Conservation (phyloP, 345 rosid genomes). For the Raphanus sativus region DNA sequence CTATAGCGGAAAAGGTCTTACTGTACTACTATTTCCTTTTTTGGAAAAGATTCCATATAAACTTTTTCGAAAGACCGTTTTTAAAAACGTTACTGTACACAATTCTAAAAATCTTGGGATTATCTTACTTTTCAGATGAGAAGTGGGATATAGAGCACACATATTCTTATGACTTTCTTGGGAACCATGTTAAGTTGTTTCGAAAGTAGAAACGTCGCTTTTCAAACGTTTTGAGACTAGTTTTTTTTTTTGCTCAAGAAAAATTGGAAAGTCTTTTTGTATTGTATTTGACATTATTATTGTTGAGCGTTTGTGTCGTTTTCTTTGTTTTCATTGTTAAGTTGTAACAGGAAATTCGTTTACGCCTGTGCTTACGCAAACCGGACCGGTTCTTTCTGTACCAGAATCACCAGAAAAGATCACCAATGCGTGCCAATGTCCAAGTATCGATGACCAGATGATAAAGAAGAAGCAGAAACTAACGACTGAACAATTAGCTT, state of each 20-base stretch:
- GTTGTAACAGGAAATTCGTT: background rate
- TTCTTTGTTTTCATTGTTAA: background rate
- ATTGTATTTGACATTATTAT: background rate
- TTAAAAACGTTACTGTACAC: background rate
- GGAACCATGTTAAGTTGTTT: background rate
- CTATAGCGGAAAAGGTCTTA: background rate
- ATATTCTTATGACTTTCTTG: background rate
- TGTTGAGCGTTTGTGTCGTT: background rate
- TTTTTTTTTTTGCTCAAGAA: background rate
- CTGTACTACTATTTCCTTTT: background rate
- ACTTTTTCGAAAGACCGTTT: background rate
- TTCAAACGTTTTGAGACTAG: background rate
- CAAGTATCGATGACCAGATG: constrained; percentile 1
- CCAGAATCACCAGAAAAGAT: background rate
- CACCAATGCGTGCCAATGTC: background rate
- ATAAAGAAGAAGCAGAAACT: constrained; percentile 69
- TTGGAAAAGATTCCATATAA: background rate
- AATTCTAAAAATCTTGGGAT: background rate
- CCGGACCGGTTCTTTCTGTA: background rate
- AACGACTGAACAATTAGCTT: constrained; percentile 68
- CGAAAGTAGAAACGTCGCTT: background rate
- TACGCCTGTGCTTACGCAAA: background rate
- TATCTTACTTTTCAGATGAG: background rate
- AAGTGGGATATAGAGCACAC: background rate
- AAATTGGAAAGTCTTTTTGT: background rate